A percentile compares a stretch with the other conserved stretches of the same genome.
These are phyloP conservation scores for Scleroderma bovista DNA, from an alignment of 768 basidiomycete genomes.

Conservation along the genomic window DNA sequence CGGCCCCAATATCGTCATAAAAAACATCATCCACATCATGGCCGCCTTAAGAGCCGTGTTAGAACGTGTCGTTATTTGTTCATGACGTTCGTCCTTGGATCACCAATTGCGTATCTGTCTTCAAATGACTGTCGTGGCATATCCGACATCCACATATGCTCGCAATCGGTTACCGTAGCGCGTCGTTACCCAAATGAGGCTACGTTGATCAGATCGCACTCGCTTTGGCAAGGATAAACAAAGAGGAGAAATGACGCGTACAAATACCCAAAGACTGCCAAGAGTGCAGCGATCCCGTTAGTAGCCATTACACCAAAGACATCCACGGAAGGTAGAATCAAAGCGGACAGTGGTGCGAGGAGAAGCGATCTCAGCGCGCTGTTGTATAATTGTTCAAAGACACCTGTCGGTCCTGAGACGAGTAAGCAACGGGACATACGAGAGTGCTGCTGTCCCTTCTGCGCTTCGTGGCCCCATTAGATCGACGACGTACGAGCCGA, in stretches of 20 bases:
- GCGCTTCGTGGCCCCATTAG: conserved; percentile 56
- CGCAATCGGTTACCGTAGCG: conserved; percentile 53
- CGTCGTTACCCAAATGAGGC: conserved; percentile 48
- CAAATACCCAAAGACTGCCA: conserved; percentile 49
- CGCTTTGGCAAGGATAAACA: not conserved
- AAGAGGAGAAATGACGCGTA: conserved; percentile 28
- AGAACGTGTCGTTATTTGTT: not conserved
- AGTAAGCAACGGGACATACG: conserved; percentile 32
- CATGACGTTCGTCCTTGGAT: not conserved
- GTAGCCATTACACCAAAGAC: conserved; percentile 46
- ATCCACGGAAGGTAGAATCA: conserved; percentile 41
- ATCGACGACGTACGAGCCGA: conserved; percentile 55
- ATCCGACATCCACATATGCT: conserved; percentile 52
- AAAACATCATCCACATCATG: too few species aligned
- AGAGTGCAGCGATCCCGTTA: conserved; percentile 39
- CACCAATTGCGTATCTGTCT: not conserved
- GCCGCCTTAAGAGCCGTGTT: too few species aligned
- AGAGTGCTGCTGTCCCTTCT: conserved; percentile 53
- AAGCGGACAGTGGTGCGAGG: conserved; percentile 8
- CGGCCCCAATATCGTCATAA: too few species aligned
- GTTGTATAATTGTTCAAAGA: not conserved
- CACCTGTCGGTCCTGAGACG: not conserved
- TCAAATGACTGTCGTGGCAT: conserved; percentile 31
- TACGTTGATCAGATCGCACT: conserved; percentile 30
- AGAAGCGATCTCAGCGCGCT: conserved; percentile 23